Evolutionary conservation across 2,329 filamentous ascomycete genomes (phyloP).

Genomic region (Xylaria arbuscula): DNA sequence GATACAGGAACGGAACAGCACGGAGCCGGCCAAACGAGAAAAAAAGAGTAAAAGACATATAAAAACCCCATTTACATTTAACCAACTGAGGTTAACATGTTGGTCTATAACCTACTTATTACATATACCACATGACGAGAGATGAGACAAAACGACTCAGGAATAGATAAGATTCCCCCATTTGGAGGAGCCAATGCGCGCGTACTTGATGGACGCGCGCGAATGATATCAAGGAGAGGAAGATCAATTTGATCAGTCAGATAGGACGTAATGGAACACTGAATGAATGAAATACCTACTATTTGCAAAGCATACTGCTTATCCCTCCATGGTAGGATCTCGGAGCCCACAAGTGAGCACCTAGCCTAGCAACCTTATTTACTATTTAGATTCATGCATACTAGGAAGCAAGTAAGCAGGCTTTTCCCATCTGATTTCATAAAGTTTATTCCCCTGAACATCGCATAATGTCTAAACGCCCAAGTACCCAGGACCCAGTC

Average conservation of each 20-base stretch:
- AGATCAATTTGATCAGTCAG: conserved; percentile 1
- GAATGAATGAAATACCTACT: neutral
- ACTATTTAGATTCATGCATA: no score
- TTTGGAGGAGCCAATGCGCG: neutral
- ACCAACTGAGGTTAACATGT: neutral
- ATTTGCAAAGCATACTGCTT: neutral
- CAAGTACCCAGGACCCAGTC: no score
- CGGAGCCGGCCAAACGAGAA: neutral
- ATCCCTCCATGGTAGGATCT: neutral
- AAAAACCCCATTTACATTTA: neutral
- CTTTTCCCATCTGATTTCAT: no score
- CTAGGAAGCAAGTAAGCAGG: no score
- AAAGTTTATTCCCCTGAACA: no score
- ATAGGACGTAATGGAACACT: conserved; percentile 3
- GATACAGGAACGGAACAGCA: conserved; percentile 1
- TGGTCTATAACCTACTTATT: neutral
- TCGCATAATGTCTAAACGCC: no score
- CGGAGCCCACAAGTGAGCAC: neutral
- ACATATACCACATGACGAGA: conserved; percentile 19
- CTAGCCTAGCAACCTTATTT: neutral
- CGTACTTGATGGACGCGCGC: neutral
- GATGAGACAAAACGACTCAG: conserved; percentile 7
- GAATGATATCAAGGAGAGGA: conserved; percentile 3
- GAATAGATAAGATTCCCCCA: neutral
- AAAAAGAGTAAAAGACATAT: neutral